A percentile compares a stretch with the other conserved stretches of the same genome.
Conservation (phyloP, 2,329 filamentous ascomycete species). For the Neofusicoccum laricinum region DNA sequence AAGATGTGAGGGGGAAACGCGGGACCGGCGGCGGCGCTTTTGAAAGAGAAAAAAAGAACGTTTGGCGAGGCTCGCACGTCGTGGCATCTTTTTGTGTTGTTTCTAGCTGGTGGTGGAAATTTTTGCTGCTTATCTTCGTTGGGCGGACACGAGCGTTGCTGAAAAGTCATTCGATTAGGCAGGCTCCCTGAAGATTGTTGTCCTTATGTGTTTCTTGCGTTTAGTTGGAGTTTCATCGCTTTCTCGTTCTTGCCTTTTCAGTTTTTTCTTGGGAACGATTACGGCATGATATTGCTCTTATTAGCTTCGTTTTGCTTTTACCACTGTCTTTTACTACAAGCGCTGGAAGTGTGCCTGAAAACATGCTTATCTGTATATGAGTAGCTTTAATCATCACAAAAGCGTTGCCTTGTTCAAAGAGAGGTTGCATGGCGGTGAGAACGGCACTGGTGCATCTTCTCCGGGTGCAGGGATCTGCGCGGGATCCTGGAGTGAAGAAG, state of each 20-base stretch:
- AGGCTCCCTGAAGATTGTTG: neutral
- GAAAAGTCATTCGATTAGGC: neutral
- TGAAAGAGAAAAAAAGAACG: neutral
- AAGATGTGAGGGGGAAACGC: neutral
- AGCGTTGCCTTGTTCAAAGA: too few relatives aligned
- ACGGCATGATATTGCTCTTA: neutral
- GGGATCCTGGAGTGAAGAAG: neutral
- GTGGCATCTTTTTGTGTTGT: neutral
- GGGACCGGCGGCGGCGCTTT: too few relatives aligned
- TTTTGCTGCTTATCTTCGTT: neutral
- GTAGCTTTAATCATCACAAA: too few relatives aligned
- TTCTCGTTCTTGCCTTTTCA: neutral
- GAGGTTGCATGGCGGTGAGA: too few relatives aligned
- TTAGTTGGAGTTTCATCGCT: neutral
- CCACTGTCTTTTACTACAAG: too few relatives aligned
- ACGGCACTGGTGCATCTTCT: too few relatives aligned
- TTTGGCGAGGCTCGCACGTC: neutral
- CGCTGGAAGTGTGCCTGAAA: too few relatives aligned
- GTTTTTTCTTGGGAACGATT: neutral
- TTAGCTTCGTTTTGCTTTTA: too few relatives aligned
- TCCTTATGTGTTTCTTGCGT: neutral
- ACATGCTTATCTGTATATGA: too few relatives aligned
- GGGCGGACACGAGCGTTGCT: constrained; percentile 6
- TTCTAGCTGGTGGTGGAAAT: neutral
- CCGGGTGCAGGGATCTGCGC: too few relatives aligned